A percentile compares a stretch with the other conserved stretches of the same genome.
These are phyloP conservation scores for Purpureocillium takamizusanense DNA, from an alignment of 2,329 filamentous ascomycete genomes.

Conservation along the genomic window DNA sequence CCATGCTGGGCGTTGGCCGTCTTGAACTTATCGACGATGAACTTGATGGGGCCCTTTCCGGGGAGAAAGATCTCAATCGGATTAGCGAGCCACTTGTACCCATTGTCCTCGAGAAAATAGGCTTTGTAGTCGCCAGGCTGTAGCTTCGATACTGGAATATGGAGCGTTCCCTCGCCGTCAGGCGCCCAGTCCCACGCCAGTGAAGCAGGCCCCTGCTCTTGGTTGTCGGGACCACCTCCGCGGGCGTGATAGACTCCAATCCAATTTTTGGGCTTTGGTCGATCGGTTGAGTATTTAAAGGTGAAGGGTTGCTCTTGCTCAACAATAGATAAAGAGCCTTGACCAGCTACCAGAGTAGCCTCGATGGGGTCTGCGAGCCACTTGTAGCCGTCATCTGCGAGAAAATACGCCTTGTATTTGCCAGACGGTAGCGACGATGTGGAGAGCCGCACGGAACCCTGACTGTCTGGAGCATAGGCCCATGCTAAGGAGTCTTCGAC, in stretches of 20 bases:
- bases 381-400: constrained; percentile 21
- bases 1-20: constrained; percentile 22
- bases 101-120: constrained; percentile 21
- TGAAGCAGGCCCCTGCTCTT: constrained; percentile 13
- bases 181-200: constrained; percentile 23
- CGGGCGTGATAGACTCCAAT: constrained; percentile 22
- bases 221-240: constrained; percentile 20
- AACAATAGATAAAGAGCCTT: background rate
- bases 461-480: constrained; percentile 16
- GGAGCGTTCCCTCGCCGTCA: constrained; percentile 12
- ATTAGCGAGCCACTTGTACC: constrained; percentile 22
- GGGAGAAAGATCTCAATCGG: constrained; percentile 17
- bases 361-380: constrained; percentile 21
- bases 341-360: constrained; percentile 5
- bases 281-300: constrained; percentile 19
- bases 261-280: constrained; percentile 21
- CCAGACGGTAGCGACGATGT: constrained; percentile 13
- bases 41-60: constrained; percentile 8
- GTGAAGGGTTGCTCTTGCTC: constrained; percentile 11
- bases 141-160: constrained; percentile 11
- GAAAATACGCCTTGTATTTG: constrained; percentile 23
- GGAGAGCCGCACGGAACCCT: constrained; percentile 16
- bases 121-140: constrained; percentile 20
- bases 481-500: constrained; percentile 17
- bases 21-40: constrained; percentile 16